phyloP scores from a whole-genome alignment of 1,139 yeast genomes.

The Geotrichum europaeum region DNA sequence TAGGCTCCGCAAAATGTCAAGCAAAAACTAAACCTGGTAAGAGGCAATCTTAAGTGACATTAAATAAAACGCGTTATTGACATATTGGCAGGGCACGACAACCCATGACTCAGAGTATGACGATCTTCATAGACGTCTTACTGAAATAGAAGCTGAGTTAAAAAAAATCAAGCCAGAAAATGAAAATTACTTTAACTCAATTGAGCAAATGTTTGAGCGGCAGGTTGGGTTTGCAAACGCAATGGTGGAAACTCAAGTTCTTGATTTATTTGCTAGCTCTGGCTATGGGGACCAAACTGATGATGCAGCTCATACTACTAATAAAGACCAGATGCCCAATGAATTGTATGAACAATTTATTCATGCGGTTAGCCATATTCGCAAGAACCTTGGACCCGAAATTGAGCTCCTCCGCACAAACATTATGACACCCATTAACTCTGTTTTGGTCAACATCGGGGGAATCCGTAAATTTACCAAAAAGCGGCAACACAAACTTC shows the following conservation, averaged over 20 bases:
- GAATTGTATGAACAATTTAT: slow-evolving; percentile 90
- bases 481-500: slow-evolving; percentile 89
- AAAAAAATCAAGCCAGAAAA: slow-evolving; percentile 86
- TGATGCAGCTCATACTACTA: slow-evolving; percentile 34
- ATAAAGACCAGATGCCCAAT: slow-evolving; percentile 90
- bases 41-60: slow-evolving; percentile 10
- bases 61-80: not conserved
- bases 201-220: slow-evolving; percentile 85
- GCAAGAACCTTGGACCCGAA: slow-evolving; percentile 82
- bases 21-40: slow-evolving; percentile 37
- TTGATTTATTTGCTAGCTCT: slow-evolving; percentile 76
- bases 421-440: slow-evolving; percentile 87
- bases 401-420: slow-evolving; percentile 85
- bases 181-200: slow-evolving; percentile 79
- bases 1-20: slow-evolving; percentile 47
- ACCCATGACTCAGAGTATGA: slow-evolving; percentile 82
- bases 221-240: slow-evolving; percentile 74
- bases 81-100: slow-evolving; percentile 51
- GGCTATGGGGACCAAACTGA: not conserved
- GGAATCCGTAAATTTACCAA: slow-evolving; percentile 85
- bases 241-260: slow-evolving; percentile 58
- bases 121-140: slow-evolving; percentile 93
- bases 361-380: slow-evolving; percentile 77
- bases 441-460: slow-evolving; percentile 70
- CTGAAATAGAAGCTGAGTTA: slow-evolving; percentile 83